Evolutionary conservation across 2,329 filamentous ascomycete species (phyloP).

Genomic region (Emericellopsis atlantica): DNA sequence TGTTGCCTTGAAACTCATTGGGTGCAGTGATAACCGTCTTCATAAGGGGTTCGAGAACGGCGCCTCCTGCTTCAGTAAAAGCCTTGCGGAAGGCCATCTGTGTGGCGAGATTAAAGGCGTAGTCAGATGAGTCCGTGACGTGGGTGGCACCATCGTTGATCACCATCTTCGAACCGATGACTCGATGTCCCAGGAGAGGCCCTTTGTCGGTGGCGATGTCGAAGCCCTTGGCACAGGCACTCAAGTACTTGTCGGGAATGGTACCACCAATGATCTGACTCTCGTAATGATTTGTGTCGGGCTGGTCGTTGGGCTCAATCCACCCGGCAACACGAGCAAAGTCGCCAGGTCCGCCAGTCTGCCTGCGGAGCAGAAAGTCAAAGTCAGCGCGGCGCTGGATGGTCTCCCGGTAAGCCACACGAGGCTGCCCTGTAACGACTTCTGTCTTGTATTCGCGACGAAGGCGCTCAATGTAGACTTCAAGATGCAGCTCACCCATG

Average conservation of each 20-base stretch:
- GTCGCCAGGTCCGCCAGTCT: constrained; percentile 90
- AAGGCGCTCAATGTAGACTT: constrained; percentile 96
- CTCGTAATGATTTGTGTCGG: constrained; percentile 72
- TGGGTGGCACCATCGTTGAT: constrained; percentile 95
- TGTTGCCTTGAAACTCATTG: constrained; percentile 93
- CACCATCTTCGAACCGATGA: constrained; percentile 81
- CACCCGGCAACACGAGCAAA: constrained; percentile 86
- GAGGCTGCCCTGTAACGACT: constrained; percentile 88
- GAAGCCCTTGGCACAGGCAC: constrained; percentile 93
- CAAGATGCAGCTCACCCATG: constrained; percentile 94
- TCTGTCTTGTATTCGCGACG: constrained; percentile 94
- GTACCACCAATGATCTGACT: constrained; percentile 77
- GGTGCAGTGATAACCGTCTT: constrained; percentile 95
- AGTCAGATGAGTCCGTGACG: constrained; percentile 94
- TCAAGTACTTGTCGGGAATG: constrained; percentile 92
- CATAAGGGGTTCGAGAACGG: constrained; percentile 92
- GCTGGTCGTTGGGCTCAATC: constrained; percentile 70
- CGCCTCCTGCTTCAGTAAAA: constrained; percentile 67
- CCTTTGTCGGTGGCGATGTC: constrained; percentile 71
- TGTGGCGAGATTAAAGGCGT: constrained; percentile 87
- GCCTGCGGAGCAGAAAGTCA: constrained; percentile 89
- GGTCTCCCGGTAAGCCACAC: constrained; percentile 94
- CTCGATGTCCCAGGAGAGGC: constrained; percentile 82
- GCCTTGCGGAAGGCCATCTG: constrained; percentile 95
- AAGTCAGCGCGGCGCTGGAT: constrained; percentile 70